Evolutionary conservation across 2,329 filamentous ascomycete species (phyloP), one percentile per base, ranked within the genome.

Genomic region (Microdochium paspali): DNA sequence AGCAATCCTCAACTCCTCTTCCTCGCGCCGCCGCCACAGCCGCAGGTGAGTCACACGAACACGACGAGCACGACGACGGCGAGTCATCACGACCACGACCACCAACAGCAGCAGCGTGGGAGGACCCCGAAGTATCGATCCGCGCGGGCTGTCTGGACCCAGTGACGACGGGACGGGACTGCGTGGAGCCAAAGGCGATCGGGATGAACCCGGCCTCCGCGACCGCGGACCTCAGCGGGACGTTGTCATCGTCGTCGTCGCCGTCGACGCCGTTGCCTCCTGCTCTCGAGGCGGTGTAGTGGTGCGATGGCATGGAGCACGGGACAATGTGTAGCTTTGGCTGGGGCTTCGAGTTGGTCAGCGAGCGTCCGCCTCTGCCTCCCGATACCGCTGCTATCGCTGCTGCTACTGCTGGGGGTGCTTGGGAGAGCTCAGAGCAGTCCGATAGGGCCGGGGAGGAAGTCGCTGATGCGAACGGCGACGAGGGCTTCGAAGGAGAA

Each of bases 121-220:
- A 20, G 31, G n/a, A 35, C 3, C n/a, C 10, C 3, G 35, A 20
- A 7, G 35, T 52, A 25, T 45, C 46, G 12, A 53, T 49, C 31
- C 50, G 46, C 32, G 49, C 49, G 10, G 53, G 55, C 15, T 53
- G 35, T 18, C 35, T 9, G 35, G 35, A 20, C 18, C 42, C n/a
- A n/a, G n/a, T n/a, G n/a, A n/a, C n/a, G n/a, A n/a, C n/a, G n/a
- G n/a, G n/a, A n/a, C n/a, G n/a, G n/a, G n/a, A n/a, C n/a, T 20
- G 7, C 5, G 3, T 47, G 0, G 54, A 51, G 10, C 54, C 49
- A 48, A 61, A 56, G 2, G 54, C 46, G 48, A 59, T 61, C 13
- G 59, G 56, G 40, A 61, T 60, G 47, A 49, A 58, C 23, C 23
- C 42, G 20, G 56, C 59, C 45, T 60, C 54, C 10, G 48, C 42